Evolutionary conservation across 257 asterid species (phyloP).

Genomic region (Scutellaria barbata): DNA sequence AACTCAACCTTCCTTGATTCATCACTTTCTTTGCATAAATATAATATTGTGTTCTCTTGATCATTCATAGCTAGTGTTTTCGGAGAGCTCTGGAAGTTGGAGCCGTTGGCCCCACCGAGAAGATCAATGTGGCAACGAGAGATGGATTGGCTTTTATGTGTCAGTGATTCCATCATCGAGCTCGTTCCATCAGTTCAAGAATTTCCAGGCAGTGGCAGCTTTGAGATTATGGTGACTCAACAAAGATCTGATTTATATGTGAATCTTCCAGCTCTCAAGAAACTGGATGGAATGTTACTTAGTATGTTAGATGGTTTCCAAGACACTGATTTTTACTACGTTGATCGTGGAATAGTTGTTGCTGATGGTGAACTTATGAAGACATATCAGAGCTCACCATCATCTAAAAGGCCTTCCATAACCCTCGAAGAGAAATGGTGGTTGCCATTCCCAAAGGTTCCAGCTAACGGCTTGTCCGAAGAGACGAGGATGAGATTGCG

Average conservation of each 20-base stretch:
- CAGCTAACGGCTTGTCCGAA: conserved; percentile 66
- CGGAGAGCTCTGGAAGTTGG: conserved; percentile 91
- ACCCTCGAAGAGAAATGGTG: conserved; percentile 90
- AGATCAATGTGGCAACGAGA: conserved; percentile 76
- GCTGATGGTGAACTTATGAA: conserved; percentile 55
- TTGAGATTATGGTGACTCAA: conserved; percentile 85
- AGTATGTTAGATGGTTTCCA: conserved; percentile 77
- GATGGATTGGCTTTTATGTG: conserved; percentile 95
- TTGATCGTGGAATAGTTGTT: conserved; percentile 69
- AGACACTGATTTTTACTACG: conserved; percentile 72
- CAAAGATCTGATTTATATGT: conserved; percentile 74
- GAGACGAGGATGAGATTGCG: conserved; percentile 63
- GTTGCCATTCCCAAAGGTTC: conserved; percentile 92
- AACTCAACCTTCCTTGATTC: not conserved
- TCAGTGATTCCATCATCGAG: conserved; percentile 87
- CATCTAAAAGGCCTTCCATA: conserved; percentile 58
- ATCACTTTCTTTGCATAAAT: not conserved
- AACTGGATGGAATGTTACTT: conserved; percentile 72
- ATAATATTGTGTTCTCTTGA: not conserved
- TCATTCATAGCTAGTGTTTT: conserved; percentile 68
- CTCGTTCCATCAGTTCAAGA: conserved; percentile 85
- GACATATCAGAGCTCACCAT: conserved; percentile 47
- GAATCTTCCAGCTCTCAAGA: conserved; percentile 90
- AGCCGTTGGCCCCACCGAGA: conserved; percentile 67
- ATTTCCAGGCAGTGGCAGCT: conserved; percentile 70